Evolutionary conservation across 345 rosid genomes (phyloP).

Genomic region (Combretum micranthum): DNA sequence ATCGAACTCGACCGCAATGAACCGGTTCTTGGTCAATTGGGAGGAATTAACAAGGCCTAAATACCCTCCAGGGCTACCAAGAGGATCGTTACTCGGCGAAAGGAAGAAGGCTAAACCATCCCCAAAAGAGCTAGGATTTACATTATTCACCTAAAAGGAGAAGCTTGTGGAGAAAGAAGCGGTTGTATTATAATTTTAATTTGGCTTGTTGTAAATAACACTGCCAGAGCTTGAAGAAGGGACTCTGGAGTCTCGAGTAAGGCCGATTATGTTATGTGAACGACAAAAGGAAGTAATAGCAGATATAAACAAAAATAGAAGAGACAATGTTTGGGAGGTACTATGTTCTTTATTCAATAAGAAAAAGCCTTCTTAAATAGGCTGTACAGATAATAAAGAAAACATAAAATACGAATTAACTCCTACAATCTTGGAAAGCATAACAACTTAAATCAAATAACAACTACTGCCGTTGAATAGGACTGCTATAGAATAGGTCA

Average conservation of each 20-base stretch:
- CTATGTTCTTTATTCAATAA: too few species aligned
- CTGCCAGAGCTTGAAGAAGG: constrained; percentile 89
- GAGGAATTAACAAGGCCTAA: constrained; percentile 83
- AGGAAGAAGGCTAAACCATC: constrained; percentile 88
- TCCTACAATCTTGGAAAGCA: too few species aligned
- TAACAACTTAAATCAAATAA: too few species aligned
- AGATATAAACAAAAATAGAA: too few species aligned
- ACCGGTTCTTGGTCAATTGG: constrained; percentile 55
- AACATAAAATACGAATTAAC: too few species aligned
- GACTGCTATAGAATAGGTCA: too few species aligned
- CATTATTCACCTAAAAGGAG: constrained; percentile 59
- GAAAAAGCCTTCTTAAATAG: too few species aligned
- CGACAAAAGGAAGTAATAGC: too few species aligned
- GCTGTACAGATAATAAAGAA: too few species aligned
- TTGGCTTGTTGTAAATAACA: constrained; percentile 59
- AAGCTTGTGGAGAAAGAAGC: constrained; percentile 80
- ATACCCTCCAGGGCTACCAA: constrained; percentile 76
- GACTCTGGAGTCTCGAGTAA: constrained; percentile 70
- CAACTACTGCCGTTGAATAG: too few species aligned
- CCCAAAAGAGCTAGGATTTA: constrained; percentile 59
- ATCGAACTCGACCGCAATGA: constrained; percentile 87
- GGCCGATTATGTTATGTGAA: constrained; percentile 66
- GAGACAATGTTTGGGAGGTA: too few species aligned
- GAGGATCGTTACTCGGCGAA: constrained; percentile 57
- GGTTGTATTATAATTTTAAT: constrained; percentile 60